A percentile compares a stretch with the other conserved stretches of the same genome.
Evolutionary conservation across 768 basidiomycete species (phyloP).

Genomic region (Tulasnella sp.): DNA sequence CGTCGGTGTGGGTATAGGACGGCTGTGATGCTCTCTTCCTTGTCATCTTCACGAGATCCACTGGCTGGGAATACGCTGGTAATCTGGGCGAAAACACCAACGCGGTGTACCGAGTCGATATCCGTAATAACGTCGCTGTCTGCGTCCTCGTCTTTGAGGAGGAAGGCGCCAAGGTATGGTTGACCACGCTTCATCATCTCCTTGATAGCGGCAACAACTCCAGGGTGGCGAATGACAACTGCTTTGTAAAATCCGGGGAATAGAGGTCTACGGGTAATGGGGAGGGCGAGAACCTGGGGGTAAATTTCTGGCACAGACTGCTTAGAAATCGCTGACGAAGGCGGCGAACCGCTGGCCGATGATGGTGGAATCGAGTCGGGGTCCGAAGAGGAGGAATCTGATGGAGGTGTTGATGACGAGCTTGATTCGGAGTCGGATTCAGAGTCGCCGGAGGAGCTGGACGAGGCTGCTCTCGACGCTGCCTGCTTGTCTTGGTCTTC

Average conservation of each 20-base stretch:
- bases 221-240: conserved; percentile 85
- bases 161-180: conserved; percentile 93
- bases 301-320: conserved; percentile 86
- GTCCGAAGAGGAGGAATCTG: conserved; percentile 21
- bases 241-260: conserved; percentile 99
- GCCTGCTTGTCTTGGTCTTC: conserved; percentile 18
- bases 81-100: conserved; percentile 96
- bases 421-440: conserved; percentile 38
- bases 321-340: conserved; percentile 62
- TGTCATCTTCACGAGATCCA: conserved; percentile 53
- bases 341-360: conserved; percentile 34
- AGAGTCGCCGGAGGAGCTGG: conserved; percentile 39
- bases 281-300: conserved; percentile 90
- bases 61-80: conserved; percentile 81
- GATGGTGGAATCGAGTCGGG: conserved; percentile 42
- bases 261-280: conserved; percentile 89
- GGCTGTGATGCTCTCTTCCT: conserved; percentile 88
- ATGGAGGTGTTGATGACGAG: conserved; percentile 35
- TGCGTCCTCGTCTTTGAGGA: conserved; percentile 88
- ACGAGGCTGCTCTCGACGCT: conserved; percentile 35
- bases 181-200: conserved; percentile 97
- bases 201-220: conserved; percentile 88
- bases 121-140: conserved; percentile 92
- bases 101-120: conserved; percentile 79
- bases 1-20: conserved; percentile 91